Percentiles rank a stretch among this genome's conserved stretches.
phyloP scores from a whole-genome alignment of 257 asterid species.

The Dorcoceras hygrometricum region DNA sequence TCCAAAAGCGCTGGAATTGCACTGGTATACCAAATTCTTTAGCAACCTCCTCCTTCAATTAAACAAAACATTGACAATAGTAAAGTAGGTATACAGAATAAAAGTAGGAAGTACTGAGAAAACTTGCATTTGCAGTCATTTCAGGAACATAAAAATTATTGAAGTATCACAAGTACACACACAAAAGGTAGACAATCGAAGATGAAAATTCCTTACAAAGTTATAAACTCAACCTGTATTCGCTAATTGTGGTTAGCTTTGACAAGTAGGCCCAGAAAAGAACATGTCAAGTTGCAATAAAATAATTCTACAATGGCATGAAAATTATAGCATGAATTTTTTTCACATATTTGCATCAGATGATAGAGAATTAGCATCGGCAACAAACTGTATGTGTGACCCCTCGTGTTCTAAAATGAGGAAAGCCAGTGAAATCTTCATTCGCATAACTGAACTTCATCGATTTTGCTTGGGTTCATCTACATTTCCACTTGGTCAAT shows the following conservation, averaged over 20 bases:
- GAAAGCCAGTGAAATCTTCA: background rate
- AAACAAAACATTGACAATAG: background rate
- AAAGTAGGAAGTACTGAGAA: too few species aligned
- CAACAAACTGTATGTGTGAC: background rate
- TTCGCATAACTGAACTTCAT: background rate
- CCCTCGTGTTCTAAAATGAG: background rate
- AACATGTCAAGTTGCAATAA: background rate
- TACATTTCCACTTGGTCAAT: background rate
- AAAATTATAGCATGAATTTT: background rate
- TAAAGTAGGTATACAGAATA: background rate
- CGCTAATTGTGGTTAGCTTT: background rate
- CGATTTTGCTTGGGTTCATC: background rate
- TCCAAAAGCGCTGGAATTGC: conserved; percentile 88
- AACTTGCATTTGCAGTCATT: background rate
- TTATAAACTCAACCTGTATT: background rate
- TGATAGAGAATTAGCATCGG: background rate
- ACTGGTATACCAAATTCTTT: conserved; percentile 83
- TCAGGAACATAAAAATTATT: background rate
- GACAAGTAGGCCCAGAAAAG: background rate
- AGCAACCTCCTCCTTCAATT: conserved; percentile 85
- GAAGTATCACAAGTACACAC: background rate
- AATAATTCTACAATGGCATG: background rate
- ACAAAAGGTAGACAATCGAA: background rate
- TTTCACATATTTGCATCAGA: background rate
- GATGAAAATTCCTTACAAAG: background rate